Percentiles rank a stretch among this genome's conserved stretches.
Evolutionary conservation across 441 rosid species (phyloP).

Genomic region (Gossypium davidsonii): DNA sequence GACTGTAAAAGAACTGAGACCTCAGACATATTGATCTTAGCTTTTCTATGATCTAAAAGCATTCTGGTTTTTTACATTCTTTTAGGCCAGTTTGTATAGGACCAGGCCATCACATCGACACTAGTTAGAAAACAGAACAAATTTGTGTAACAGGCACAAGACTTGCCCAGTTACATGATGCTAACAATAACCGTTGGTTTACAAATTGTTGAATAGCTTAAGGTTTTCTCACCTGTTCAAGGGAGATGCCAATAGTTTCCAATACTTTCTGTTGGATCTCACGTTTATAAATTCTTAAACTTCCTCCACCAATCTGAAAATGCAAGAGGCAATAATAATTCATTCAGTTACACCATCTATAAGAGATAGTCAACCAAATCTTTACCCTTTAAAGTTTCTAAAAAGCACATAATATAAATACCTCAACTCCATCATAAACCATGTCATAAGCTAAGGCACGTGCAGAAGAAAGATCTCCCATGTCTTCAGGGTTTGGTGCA

Average conservation of each 20-base stretch:
- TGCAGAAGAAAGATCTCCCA: slow-evolving; percentile 75
- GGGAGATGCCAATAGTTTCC: slow-evolving; percentile 73
- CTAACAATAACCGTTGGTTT: not conserved
- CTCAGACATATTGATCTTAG: not conserved
- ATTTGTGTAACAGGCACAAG: not conserved
- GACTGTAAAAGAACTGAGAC: not conserved
- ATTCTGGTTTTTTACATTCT: not conserved
- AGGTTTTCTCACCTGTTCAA: slow-evolving; percentile 52
- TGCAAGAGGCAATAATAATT: slow-evolving; percentile 4
- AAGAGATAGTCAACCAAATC: not conserved
- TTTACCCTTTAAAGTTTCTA: slow-evolving; percentile 10
- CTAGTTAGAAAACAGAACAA: not conserved
- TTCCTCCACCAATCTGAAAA: slow-evolving; percentile 93
- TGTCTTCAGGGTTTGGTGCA: slow-evolving; percentile 88
- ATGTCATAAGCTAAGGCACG: slow-evolving; percentile 94
- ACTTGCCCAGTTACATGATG: not conserved
- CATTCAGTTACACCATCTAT: slow-evolving; percentile 9
- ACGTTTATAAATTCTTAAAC: slow-evolving; percentile 86
- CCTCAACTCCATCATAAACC: slow-evolving; percentile 98
- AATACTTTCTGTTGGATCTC: slow-evolving; percentile 81
- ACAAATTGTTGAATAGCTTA: not conserved
- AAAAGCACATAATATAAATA: slow-evolving; percentile 20
- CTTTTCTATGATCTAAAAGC: not conserved
- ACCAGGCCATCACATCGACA: not conserved
- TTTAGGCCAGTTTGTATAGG: not conserved